Conservation (phyloP, 371 early-diverging fungal species). For the Mucor circinelloides region DNA sequence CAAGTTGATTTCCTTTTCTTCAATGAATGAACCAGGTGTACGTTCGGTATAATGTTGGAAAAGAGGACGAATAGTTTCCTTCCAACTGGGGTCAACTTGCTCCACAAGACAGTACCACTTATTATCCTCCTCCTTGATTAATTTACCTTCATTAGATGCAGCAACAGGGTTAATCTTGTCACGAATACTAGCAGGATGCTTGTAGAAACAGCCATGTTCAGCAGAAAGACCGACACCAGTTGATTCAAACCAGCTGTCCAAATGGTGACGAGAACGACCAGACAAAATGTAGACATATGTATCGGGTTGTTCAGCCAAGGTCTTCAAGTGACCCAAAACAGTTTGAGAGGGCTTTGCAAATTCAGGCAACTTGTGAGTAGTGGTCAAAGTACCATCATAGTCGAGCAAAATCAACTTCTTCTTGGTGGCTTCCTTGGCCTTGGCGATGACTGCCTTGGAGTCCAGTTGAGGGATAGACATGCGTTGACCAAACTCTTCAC, state of each 20-base stretch:
- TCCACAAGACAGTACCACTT: constrained; percentile 90
- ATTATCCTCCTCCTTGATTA: constrained; percentile 57
- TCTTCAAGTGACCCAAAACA: constrained; percentile 68
- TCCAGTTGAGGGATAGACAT: constrained; percentile 71
- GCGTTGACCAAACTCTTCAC: constrained; percentile 70
- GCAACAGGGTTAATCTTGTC: constrained; percentile 42
- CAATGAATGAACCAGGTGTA: constrained; percentile 93
- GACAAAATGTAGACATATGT: constrained; percentile 93
- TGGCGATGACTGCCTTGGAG: constrained; percentile 40
- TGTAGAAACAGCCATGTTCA: constrained; percentile 96
- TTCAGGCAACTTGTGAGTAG: constrained; percentile 84
- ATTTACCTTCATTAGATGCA: constrained; percentile 62
- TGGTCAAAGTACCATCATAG: constrained; percentile 94
- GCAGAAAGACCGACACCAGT: constrained; percentile 90
- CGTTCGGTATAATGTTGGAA: constrained; percentile 95
- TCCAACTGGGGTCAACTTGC: constrained; percentile 88
- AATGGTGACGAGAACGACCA: constrained; percentile 80
- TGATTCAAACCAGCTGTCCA: constrained; percentile 88
- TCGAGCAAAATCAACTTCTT: constrained; percentile 85
- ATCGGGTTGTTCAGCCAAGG: constrained; percentile 73
- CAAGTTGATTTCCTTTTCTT: constrained; percentile 87
- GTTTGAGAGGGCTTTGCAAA: constrained; percentile 82
- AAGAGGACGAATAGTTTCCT: constrained; percentile 88
- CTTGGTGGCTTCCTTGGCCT: constrained; percentile 43
- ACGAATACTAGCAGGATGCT: constrained; percentile 77